Evolutionary conservation across 2,329 filamentous ascomycete species (phyloP).

Genomic region (Aspergillus puulaauensis): DNA sequence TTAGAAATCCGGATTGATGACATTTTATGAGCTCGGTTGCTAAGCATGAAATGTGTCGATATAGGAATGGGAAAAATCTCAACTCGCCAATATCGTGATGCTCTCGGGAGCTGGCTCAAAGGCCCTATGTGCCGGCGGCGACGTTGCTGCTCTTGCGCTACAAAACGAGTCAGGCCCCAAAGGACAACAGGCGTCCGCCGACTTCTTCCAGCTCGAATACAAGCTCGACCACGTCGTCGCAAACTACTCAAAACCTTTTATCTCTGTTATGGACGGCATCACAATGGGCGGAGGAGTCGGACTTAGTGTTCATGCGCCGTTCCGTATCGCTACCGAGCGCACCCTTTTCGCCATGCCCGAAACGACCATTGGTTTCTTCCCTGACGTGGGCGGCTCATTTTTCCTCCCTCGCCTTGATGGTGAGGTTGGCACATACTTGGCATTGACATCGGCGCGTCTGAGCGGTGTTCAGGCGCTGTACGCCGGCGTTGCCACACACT

Average conservation of each 20-base stretch:
- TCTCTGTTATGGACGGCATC: constrained; percentile 95
- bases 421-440: constrained; percentile 84
- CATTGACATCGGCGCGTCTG: constrained; percentile 81
- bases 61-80: constrained; percentile 88
- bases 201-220: constrained; percentile 95
- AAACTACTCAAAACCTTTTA: constrained; percentile 87
- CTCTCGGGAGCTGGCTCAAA: constrained; percentile 84
- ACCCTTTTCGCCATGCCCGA: constrained; percentile 98
- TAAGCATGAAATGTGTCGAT: constrained; percentile 16
- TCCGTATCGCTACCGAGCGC: constrained; percentile 93
- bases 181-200: constrained; percentile 71
- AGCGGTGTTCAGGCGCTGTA: constrained; percentile 85
- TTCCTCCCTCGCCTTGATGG: constrained; percentile 91
- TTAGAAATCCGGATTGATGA: constrained; percentile 22
- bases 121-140: constrained; percentile 91
- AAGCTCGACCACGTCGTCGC: constrained; percentile 93
- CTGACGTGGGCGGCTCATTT: constrained; percentile 94
- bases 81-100: constrained; percentile 87
- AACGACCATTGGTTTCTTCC: constrained; percentile 97
- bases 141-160: constrained; percentile 75
- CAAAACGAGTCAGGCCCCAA: constrained; percentile 67
- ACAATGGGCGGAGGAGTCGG: constrained; percentile 98
- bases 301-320: constrained; percentile 88
- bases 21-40: not conserved
- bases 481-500: constrained; percentile 90